Evolutionary conservation across 73 alveolate genomes (phyloP), one percentile per base, ranked within the genome.

Genomic region (Symbiodinium pilosum): DNA sequence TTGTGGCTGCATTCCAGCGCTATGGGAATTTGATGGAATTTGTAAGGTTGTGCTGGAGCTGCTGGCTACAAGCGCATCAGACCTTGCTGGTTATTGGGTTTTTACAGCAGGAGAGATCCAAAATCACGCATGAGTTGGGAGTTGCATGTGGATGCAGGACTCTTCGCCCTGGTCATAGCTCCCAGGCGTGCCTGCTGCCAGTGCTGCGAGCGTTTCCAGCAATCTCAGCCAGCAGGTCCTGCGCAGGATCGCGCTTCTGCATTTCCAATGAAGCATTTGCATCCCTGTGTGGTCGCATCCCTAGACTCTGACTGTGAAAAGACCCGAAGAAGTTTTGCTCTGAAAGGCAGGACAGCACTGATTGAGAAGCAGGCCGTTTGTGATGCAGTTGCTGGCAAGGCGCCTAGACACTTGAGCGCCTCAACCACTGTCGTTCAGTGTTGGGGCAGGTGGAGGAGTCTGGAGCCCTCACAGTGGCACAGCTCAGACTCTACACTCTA

Each of bases 81-180:
- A 89, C 73, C 87, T 89, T 54, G 28, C 28, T 59, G 95, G 95
- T 73, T 89, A 89, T 43, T 89, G 95, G 95, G 71, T 89, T 12
- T 89, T 89, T 42, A 69, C 95, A 28, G 75, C 73, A n/a, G 73
- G 87, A 89, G 87, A 84, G 73, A 36, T 5, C 21, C 40, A 40
- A 52, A 36, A 30, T 11, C 2, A 11, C 14, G 54, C 43, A 42
- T 11, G 51, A 1, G 40, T 28, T 20, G 1, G 26, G 14, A 9
- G 6, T 9, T 39, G 92, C 92, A 41, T 18, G 47, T 83, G 21
- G 69, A 16, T 26, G 28, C 86, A 87, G 94, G 94, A 26, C 94
- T 89, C 2, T 89, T 89, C 42, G 95, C 86, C 32, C n/a, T 89
- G 95, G 84, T 89, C 77, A 26, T 89, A 44, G 87, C 75, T 40